Percentiles rank a stretch among this genome's conserved stretches.
These are phyloP conservation scores for Ogataea methanolica DNA, from an alignment of 805 yeast genomes.

Conservation along the genomic window DNA sequence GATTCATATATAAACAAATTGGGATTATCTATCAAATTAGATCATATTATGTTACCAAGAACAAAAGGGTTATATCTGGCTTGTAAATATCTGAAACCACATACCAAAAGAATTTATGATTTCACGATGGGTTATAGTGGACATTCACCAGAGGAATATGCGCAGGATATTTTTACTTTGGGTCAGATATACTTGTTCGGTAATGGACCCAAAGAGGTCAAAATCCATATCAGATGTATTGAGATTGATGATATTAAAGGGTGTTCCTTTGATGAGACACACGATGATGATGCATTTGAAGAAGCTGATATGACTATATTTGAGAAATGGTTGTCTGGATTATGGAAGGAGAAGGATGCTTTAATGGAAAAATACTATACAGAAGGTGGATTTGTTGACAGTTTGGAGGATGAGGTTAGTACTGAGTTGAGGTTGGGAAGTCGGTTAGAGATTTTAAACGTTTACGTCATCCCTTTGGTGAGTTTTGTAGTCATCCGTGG, in stretches of 20 bases:
- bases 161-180: slow-evolving; percentile 73
- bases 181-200: slow-evolving; percentile 63
- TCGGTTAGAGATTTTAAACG: slow-evolving; percentile 21
- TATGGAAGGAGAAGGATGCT: slow-evolving; percentile 78
- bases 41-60: slow-evolving; percentile 77
- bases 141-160: slow-evolving; percentile 55
- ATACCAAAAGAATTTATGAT: slow-evolving; percentile 66
- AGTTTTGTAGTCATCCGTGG: neutral
- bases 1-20: slow-evolving; percentile 51
- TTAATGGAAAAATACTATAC: slow-evolving; percentile 58
- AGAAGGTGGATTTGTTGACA: slow-evolving; percentile 45
- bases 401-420: slow-evolving; percentile 12
- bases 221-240: slow-evolving; percentile 59
- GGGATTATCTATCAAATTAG: slow-evolving; percentile 40
- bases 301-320: slow-evolving; percentile 40
- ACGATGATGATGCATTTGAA: slow-evolving; percentile 39
- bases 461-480: slow-evolving; percentile 23
- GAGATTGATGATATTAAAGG: slow-evolving; percentile 32
- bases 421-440: slow-evolving; percentile 20
- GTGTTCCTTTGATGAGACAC: slow-evolving; percentile 34
- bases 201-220: slow-evolving; percentile 61
- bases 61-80: slow-evolving; percentile 72
- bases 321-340: slow-evolving; percentile 66
- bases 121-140: slow-evolving; percentile 81
- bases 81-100: slow-evolving; percentile 48